Conservation (phyloP, 345 rosid species). For the Physaria fendleri region DNA sequence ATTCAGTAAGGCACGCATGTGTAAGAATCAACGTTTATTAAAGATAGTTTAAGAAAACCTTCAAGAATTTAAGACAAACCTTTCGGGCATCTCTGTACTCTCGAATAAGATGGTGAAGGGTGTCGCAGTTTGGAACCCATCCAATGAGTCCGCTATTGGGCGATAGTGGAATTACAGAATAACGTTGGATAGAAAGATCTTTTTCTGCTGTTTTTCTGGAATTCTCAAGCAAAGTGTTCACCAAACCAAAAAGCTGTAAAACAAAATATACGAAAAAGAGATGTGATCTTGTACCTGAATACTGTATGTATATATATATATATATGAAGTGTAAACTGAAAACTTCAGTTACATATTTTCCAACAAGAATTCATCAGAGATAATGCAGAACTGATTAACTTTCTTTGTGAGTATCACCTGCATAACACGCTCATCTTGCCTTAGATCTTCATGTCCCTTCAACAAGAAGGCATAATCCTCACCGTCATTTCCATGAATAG, state of each 20-base stretch:
- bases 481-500: slow-evolving; percentile 93
- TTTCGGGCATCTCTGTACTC: slow-evolving; percentile 94
- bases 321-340: not conserved
- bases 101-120: slow-evolving; percentile 84
- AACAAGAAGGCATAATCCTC: slow-evolving; percentile 86
- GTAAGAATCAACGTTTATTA: not conserved
- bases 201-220: slow-evolving; percentile 85
- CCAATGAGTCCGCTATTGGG: slow-evolving; percentile 93
- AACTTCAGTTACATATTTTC: not conserved
- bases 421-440: slow-evolving; percentile 99
- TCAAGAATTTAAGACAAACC: slow-evolving; percentile 38
- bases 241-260: slow-evolving; percentile 93
- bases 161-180: slow-evolving; percentile 87
- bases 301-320: not conserved
- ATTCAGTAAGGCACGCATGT: slow-evolving; percentile 18
- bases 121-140: slow-evolving; percentile 98
- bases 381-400: not conserved
- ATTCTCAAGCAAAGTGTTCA: slow-evolving; percentile 84
- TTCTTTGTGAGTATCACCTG: slow-evolving; percentile 56
- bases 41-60: slow-evolving; percentile 5
- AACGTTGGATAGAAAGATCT: slow-evolving; percentile 83
- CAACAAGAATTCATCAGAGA: slow-evolving; percentile 2
- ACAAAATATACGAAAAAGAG: slow-evolving; percentile 11
- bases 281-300: slow-evolving; percentile 1
- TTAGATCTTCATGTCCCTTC: slow-evolving; percentile 97